Conservation (phyloP, 441 rosid genomes). For the Melastoma candidum region DNA sequence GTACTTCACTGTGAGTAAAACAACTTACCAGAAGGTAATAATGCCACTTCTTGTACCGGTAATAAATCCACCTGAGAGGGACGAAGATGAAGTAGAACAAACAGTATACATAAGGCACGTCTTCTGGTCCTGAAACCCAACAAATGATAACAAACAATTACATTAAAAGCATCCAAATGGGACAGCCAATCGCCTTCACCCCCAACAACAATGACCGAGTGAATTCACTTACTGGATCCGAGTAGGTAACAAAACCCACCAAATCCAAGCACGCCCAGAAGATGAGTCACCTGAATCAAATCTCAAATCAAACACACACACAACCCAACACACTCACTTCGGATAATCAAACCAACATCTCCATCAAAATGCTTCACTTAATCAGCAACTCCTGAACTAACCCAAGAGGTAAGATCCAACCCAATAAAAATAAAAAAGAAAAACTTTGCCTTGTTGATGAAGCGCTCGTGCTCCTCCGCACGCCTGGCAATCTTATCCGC, state of each 20-base stretch:
- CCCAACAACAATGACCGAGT: background rate
- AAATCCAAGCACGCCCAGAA: constrained; percentile 82
- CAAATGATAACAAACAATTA: background rate
- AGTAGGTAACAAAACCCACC: constrained; percentile 85
- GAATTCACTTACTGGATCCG: constrained; percentile 70
- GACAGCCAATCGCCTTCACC: constrained; percentile 5
- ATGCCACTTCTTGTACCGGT: constrained; percentile 94
- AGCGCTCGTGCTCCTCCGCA: constrained; percentile 86
- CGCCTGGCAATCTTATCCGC: constrained; percentile 89
- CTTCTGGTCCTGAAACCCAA: constrained; percentile 65
- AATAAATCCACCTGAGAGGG: constrained; percentile 96
- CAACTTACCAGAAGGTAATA: constrained; percentile 87
- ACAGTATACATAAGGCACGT: constrained; percentile 77
- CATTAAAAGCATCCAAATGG: constrained; percentile 3
- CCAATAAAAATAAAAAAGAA: background rate
- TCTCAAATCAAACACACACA: background rate
- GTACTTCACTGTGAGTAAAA: background rate
- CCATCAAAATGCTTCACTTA: background rate
- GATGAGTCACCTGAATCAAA: constrained; percentile 67
- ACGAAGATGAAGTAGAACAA: constrained; percentile 72
- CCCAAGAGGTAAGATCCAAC: background rate
- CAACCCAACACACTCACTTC: background rate
- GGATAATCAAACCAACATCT: background rate
- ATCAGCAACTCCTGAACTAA: background rate
- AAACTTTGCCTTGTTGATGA: constrained; percentile 57